phyloP scores from a whole-genome alignment of 2,329 filamentous ascomycete species.

The Colletotrichum viniferum region DNA sequence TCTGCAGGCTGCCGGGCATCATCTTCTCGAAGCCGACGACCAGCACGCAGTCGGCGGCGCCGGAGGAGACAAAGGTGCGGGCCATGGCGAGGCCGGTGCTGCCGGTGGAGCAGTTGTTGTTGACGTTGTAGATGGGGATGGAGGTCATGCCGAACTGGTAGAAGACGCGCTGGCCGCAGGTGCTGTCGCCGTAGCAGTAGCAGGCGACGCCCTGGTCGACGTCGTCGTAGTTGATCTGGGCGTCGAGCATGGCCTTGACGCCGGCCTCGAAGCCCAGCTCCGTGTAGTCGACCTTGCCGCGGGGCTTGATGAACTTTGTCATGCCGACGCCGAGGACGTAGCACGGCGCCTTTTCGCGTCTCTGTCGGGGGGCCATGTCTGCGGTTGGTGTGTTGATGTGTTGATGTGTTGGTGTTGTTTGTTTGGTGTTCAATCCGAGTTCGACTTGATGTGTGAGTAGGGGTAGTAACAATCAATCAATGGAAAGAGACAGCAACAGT shows the following conservation, averaged over 20 bases:
- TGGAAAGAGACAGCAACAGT: neutral
- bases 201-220: constrained; percentile 95
- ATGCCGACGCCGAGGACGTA: constrained; percentile 98
- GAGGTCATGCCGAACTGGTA: constrained; percentile 98
- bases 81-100: constrained; percentile 88
- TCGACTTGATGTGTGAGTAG: neutral
- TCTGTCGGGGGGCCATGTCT: constrained; percentile 54
- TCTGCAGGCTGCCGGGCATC: constrained; percentile 86
- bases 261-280: constrained; percentile 94
- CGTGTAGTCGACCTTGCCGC: constrained; percentile 92
- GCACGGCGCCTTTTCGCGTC: constrained; percentile 52
- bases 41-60: constrained; percentile 84
- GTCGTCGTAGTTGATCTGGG: constrained; percentile 94
- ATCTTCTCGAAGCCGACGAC: constrained; percentile 99
- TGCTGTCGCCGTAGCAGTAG: constrained; percentile 97
- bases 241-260: constrained; percentile 83
- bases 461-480: neutral
- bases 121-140: constrained; percentile 97
- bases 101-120: constrained; percentile 99
- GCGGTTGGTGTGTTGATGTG: neutral
- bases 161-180: constrained; percentile 94
- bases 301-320: constrained; percentile 99
- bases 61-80: constrained; percentile 77
- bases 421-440: neutral
- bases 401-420: neutral